Evolutionary conservation across 2,329 filamentous ascomycete genomes (phyloP), one percentile per base, ranked within the genome.

Genomic region (Fusarium guadeloupense): DNA sequence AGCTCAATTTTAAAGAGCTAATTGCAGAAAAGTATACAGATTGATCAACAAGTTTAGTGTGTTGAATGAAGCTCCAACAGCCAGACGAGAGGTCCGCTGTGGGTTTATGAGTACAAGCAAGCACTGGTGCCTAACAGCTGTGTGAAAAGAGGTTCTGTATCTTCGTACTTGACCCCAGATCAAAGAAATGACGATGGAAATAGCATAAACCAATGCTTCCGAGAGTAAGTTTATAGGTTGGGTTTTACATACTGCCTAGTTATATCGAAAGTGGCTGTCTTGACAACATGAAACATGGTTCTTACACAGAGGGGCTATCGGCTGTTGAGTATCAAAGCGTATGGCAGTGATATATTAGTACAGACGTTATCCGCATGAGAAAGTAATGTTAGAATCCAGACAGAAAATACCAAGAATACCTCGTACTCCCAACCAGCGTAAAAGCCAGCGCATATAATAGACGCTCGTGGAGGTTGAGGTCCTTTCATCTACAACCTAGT

Each of bases 401-500:
- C n/a, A 25, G 2, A 25, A 25, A 2, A 25, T 8, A 8, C 23
- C 23, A 25, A 25, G 23, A 25, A 9, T 25, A 4, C 10, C 10
- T 25, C 2, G 4, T 25, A 5, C 10, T 5, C 23, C 23, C 23
- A 25, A 25, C n/a, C n/a, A n/a, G n/a, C n/a, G n/a, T 31, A 14
- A 31, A 12, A 6, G 5, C 28, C 7, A 14, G 7, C n/a, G 28
- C n/a, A 31, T 31, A 12, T 4, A 6, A 2, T 31, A 31, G 28
- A 31, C 13, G 5, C 13, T 31, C 28, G 13, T 31, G 13, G n/a
- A 31, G 38, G 25, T 13, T 28, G 41, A 33, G 40, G 31, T 43
- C 46, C 40, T 52, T 41, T 42, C 35, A 44, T 47, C 17, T 41
- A 21, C 25, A 54, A 34, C 13, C 25, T 43, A 30, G 42, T 35